phyloP scores from a whole-genome alignment of 176 grass and related monocot species.

The Thinopyrum elongatum region DNA sequence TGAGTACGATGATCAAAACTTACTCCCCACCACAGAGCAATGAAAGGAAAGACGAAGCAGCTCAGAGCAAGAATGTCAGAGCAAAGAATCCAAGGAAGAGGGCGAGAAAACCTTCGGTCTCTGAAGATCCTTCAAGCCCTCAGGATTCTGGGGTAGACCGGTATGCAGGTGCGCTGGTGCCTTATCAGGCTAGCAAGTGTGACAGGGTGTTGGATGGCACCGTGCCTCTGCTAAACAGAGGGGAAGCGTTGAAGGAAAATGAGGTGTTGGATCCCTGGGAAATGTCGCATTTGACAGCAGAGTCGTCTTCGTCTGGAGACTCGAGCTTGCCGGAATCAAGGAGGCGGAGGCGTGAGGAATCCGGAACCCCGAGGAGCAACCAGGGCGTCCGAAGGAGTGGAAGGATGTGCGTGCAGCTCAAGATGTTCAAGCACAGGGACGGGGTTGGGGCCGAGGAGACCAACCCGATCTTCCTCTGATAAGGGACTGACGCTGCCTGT shows the following conservation, averaged over 20 bases:
- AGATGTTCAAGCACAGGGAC: constrained; percentile 51
- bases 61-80: neutral
- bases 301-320: constrained; percentile 27
- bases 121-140: constrained; percentile 38
- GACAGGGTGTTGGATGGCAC: constrained; percentile 33
- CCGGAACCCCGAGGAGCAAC: constrained; percentile 6
- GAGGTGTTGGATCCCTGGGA: constrained; percentile 33
- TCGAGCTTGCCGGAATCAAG: constrained; percentile 30
- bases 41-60: constrained; percentile 26
- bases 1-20: constrained; percentile 46
- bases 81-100: constrained; percentile 51
- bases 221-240: constrained; percentile 6
- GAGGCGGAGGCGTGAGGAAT: constrained; percentile 10
- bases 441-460: constrained; percentile 26
- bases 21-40: constrained; percentile 30
- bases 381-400: constrained; percentile 25
- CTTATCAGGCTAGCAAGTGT: constrained; percentile 26
- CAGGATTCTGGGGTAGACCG: neutral
- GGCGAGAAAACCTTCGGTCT: neutral
- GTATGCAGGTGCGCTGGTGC: neutral
- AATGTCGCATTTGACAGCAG: constrained; percentile 8
- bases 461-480: constrained; percentile 36
- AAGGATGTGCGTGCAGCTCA: constrained; percentile 39
- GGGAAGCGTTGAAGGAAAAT: constrained; percentile 19
- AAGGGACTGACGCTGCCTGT: too few species aligned